phyloP scores from a whole-genome alignment of 2,329 filamentous ascomycete species.

The Alternaria panax region DNA sequence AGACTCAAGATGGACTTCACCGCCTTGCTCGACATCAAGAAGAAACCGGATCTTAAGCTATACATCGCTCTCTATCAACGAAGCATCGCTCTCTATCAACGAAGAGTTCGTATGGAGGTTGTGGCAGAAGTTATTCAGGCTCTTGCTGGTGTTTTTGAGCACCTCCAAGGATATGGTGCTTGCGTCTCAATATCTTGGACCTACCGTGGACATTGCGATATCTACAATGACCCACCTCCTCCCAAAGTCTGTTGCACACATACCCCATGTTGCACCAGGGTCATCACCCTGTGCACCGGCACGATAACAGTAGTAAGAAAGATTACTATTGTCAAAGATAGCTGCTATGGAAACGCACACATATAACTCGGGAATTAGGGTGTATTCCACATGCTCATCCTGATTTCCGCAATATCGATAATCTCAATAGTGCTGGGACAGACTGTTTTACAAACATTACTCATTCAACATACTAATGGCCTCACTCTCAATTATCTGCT shows the following conservation, averaged over 20 bases:
- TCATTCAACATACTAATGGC: neutral
- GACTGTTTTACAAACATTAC: neutral
- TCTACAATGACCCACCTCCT: neutral
- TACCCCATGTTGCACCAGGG: too few species aligned
- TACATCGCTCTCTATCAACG: neutral
- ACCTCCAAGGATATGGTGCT: neutral
- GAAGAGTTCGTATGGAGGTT: neutral
- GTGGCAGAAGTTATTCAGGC: neutral
- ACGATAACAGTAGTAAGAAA: too few species aligned
- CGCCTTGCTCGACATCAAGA: neutral
- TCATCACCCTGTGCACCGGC: too few species aligned
- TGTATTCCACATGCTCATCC: neutral
- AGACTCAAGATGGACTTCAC: too few species aligned
- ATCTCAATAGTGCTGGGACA: neutral
- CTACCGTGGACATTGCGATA: conserved; percentile 1
- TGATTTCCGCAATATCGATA: neutral
- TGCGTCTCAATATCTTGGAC: conserved; percentile 3
- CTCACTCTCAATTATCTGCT: neutral
- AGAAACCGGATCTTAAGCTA: conserved; percentile 1
- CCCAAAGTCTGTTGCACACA: too few species aligned
- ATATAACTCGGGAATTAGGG: neutral
- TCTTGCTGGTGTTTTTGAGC: neutral
- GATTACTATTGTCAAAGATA: neutral
- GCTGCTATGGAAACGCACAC: neutral
- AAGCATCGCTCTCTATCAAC: neutral